These are phyloP conservation scores for Ogataea methylovora DNA, from an alignment of 805 yeast species.

Conservation along the genomic window DNA sequence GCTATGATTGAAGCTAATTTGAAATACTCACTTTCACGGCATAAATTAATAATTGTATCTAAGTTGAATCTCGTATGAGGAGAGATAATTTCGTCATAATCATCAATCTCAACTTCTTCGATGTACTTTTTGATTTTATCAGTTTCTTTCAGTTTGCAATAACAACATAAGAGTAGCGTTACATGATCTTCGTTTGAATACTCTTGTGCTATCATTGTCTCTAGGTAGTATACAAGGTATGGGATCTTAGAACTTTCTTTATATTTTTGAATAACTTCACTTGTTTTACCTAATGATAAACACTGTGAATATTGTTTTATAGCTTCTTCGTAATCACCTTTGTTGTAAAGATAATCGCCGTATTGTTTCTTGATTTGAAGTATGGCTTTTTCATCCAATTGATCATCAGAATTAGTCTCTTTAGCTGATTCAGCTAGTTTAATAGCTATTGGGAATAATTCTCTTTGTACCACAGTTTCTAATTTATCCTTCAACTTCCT, in stretches of 20 bases:
- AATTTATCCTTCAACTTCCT: slow-evolving; percentile 61
- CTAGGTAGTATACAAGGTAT: slow-evolving; percentile 56
- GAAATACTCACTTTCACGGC: slow-evolving; percentile 65
- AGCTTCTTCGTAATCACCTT: slow-evolving; percentile 61
- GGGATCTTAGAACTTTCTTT: slow-evolving; percentile 69
- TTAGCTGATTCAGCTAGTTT: slow-evolving; percentile 42
- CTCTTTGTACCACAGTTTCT: slow-evolving; percentile 59
- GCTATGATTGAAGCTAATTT: slow-evolving; percentile 65
- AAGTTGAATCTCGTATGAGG: slow-evolving; percentile 50
- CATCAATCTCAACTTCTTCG: slow-evolving; percentile 25
- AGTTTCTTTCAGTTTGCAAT: slow-evolving; percentile 64
- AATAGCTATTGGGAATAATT: slow-evolving; percentile 66
- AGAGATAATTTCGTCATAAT: slow-evolving; percentile 27
- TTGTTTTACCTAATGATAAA: slow-evolving; percentile 44
- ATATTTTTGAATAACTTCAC: slow-evolving; percentile 72
- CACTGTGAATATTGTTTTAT: slow-evolving; percentile 62
- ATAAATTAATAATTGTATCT: slow-evolving; percentile 56
- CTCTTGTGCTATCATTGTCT: slow-evolving; percentile 46
- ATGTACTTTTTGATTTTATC: slow-evolving; percentile 54
- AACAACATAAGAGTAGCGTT: slow-evolving; percentile 69
- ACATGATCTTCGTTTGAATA: slow-evolving; percentile 73
- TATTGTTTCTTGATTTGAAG: slow-evolving; percentile 44
- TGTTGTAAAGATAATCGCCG: slow-evolving; percentile 67
- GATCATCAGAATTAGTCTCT: slow-evolving; percentile 19
- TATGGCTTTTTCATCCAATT: slow-evolving; percentile 13